A percentile compares a stretch with the other conserved stretches of the same genome.
Evolutionary conservation across 371 early-diverging fungal genomes (phyloP).

Genomic region (Mortierella sp.): DNA sequence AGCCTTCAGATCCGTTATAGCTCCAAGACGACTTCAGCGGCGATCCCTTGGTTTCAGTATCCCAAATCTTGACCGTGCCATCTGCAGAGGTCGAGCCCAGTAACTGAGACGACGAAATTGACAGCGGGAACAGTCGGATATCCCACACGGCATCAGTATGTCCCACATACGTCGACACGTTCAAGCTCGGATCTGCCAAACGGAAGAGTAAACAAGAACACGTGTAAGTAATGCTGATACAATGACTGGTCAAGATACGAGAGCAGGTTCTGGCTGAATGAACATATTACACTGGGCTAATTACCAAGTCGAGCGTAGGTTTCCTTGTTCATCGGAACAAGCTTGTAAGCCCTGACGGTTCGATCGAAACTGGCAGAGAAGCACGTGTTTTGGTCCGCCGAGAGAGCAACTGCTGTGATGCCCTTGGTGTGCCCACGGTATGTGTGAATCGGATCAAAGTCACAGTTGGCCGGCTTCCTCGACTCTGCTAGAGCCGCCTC

Average conservation of each 20-base stretch:
- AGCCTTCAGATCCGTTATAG: slow-evolving; percentile 55
- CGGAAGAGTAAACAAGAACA: not conserved
- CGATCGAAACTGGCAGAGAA: slow-evolving; percentile 85
- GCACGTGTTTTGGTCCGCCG: slow-evolving; percentile 67
- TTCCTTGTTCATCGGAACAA: slow-evolving; percentile 72
- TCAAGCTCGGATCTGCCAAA: slow-evolving; percentile 65
- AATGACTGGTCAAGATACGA: too few relatives aligned
- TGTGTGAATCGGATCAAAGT: slow-evolving; percentile 80
- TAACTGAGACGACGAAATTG: slow-evolving; percentile 51
- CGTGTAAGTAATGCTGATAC: not conserved
- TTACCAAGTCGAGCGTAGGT: slow-evolving; percentile 70
- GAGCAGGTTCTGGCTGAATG: too few relatives aligned
- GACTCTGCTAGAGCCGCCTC: slow-evolving; percentile 51
- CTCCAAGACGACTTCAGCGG: slow-evolving; percentile 65
- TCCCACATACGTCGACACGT: slow-evolving; percentile 75
- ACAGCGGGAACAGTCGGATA: slow-evolving; percentile 75
- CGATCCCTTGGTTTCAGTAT: slow-evolving; percentile 64
- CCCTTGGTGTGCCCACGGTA: slow-evolving; percentile 86
- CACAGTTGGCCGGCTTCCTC: slow-evolving; percentile 41
- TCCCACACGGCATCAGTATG: slow-evolving; percentile 93
- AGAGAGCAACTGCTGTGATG: slow-evolving; percentile 79
- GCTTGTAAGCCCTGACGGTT: slow-evolving; percentile 80
- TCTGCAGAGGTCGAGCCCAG: slow-evolving; percentile 88
- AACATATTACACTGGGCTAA: slow-evolving; percentile 28
- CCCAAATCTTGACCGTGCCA: slow-evolving; percentile 89